Evolutionary conservation across 805 yeast genomes (phyloP), one percentile per base, ranked within the genome.

Genomic region (Candida sphagnicola): DNA sequence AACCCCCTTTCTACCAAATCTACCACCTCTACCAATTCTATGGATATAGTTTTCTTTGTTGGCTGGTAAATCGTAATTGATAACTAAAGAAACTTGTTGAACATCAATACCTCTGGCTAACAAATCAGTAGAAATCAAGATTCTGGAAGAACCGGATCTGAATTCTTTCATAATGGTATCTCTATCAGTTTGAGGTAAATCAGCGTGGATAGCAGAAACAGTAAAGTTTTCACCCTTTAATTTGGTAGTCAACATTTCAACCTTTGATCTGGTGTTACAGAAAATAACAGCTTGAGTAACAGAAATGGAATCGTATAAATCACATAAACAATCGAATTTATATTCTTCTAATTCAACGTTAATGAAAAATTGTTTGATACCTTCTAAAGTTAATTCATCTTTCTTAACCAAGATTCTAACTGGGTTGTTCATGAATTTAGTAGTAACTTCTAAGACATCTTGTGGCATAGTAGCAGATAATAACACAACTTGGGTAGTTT

Each of bases 101-200:
- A 91, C 98, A 67, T 91, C 99, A 50, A 91, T 93, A 60, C 99
- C 99, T 68, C 99, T 78, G 36, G 99, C 99, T 83, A 91, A 85
- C 56, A 93, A 85, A 67, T 93, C 99, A 30, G 99, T 93, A 50
- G 97, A 84, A 59, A 93, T 93, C 61, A 93, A 73, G 36, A 93
- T 91, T 61, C 99, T 79, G 39, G 96, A 86, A 50, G 85, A 79
- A 43, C 99, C 99, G 43, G 84, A 74, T 65, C 99, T 77, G 79
- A 93, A 93, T 65, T 90, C 97, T 62, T 80, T 80, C 99, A 93
- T 93, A 53, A 93, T 86, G 54, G 78, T 71, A 66, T 93, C 97
- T 69, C 99, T 78, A 62, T 91, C 96, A 55, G 82, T 83, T 70
- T 93, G 99, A 55, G 86, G 80, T 86, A 93, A 82, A 60, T 93